These are phyloP conservation scores for Pseudogymnoascus sp. DNA, from an alignment of 2,329 filamentous ascomycete genomes.

Conservation along the genomic window DNA sequence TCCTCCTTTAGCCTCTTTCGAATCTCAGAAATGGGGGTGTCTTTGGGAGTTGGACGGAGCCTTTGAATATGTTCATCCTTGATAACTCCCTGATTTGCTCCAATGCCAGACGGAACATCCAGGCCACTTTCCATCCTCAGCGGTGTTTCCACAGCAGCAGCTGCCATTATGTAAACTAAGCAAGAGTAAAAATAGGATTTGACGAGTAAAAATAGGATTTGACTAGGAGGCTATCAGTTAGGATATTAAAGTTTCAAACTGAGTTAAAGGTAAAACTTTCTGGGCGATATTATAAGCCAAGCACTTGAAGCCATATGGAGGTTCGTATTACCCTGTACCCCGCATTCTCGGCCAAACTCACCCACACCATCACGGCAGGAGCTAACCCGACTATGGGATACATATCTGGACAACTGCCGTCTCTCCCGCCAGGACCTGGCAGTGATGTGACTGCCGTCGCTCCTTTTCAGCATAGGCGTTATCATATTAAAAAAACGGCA, in stretches of 20 bases:
- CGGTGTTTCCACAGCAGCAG: background rate
- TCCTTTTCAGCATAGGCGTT: background rate
- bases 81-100: conserved; percentile 6
- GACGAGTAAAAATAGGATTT: background rate
- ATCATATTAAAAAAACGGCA: background rate
- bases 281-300: background rate
- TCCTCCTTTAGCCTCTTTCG: background rate
- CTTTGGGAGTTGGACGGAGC: background rate
- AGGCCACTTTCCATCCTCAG: background rate
- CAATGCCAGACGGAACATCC: background rate
- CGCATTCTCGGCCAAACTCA: background rate
- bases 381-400: background rate
- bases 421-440: background rate
- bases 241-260: background rate
- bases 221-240: background rate
- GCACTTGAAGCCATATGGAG: background rate
- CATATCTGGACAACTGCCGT: background rate
- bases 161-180: background rate
- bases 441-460: background rate
- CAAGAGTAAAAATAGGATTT: background rate
- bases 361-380: background rate
- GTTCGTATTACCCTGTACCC: background rate
- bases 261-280: background rate
- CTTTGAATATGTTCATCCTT: background rate
- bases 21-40: conserved; percentile 1